Base-by-base conservation (phyloP, 352 stramenopile species). In the Globisporangium emineosum region DNA sequence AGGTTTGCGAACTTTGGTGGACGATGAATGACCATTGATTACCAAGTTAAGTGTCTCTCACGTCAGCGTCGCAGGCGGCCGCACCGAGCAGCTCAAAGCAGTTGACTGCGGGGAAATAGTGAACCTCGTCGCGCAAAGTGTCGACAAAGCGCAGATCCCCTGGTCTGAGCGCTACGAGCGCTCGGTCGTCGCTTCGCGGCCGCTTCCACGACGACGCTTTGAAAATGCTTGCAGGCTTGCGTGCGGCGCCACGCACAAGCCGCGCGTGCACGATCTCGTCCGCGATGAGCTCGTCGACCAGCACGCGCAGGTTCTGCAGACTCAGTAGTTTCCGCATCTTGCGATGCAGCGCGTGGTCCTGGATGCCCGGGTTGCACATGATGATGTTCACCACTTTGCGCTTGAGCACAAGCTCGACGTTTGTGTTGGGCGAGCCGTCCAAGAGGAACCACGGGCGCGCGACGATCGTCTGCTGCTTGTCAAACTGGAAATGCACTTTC, bases 351-450 rank as follows among this genome's bases (percentile, higher is more conserved):
- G 45, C 57, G 13, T 43, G 57, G 60, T 95, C 84, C 50, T 71
- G 67, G 59, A 95, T 89, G 1, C 87, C 87, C 27, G 87, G 87
- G 0, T 59, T 79, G 47, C 76, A 89, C 75, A 91, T 86, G 19
- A 93, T 71, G 33, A 93, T 90, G 62, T 92, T 95, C 19, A 91
- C 79, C 12, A 93, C 71, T 66, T 90, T 86, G 27, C 81, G 78
- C 66, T 95, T 95, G 25, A 95, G 62, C 52, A 75, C 67, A 21
- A 93, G 59, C 29, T 76, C 63, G 2, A 86, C 72, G 12, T 72
- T 77, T 0, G 67, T 71, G 66, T 95, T 95, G 2, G 74, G 37
- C 15, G 65, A 82, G 8, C 87, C 87, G 64, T 95, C 81, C 32
- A 95, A 71, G 53, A 90, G 78, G 55, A 89, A 66, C 87, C 87